Conservation (phyloP, 345 rosid genomes). For the Hirschfeldia incana region DNA sequence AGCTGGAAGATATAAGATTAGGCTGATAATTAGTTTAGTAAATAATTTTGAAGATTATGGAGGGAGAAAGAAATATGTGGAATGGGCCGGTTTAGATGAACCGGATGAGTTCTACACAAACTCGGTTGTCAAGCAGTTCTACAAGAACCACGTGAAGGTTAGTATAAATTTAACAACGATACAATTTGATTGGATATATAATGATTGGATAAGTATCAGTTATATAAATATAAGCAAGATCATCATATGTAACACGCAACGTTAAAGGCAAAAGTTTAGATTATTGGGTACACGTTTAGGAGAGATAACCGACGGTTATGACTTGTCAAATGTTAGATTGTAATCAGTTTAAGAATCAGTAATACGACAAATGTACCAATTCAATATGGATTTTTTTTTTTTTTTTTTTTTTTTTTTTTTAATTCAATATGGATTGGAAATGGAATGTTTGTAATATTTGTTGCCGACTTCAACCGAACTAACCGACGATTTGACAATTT, state of each 20-base stretch:
- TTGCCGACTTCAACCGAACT: slow-evolving; percentile 27
- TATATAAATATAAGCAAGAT: background rate
- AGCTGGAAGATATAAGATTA: slow-evolving; percentile 51
- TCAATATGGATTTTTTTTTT: background rate
- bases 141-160: slow-evolving; percentile 74
- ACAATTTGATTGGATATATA: background rate
- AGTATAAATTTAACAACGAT: background rate
- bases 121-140: slow-evolving; percentile 49
- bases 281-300: slow-evolving; percentile 25
- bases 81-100: slow-evolving; percentile 55
- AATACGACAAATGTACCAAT: slow-evolving; percentile 5
- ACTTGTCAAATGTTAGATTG: slow-evolving; percentile 15
- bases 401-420: too few species aligned
- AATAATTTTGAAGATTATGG: slow-evolving; percentile 70
- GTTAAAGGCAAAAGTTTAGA: background rate
- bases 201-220: slow-evolving; percentile 8
- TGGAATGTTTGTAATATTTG: slow-evolving; percentile 2
- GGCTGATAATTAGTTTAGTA: slow-evolving; percentile 63
- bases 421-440: background rate
- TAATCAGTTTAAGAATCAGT: background rate
- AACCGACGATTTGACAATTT: slow-evolving; percentile 25
- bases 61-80: slow-evolving; percentile 58
- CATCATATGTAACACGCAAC: slow-evolving; percentile 24
- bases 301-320: slow-evolving; percentile 10
- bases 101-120: slow-evolving; percentile 72